A percentile compares a stretch with the other conserved stretches of the same genome.
Evolutionary conservation across 768 basidiomycete genomes (phyloP).

Genomic region (Mycena alexandri): DNA sequence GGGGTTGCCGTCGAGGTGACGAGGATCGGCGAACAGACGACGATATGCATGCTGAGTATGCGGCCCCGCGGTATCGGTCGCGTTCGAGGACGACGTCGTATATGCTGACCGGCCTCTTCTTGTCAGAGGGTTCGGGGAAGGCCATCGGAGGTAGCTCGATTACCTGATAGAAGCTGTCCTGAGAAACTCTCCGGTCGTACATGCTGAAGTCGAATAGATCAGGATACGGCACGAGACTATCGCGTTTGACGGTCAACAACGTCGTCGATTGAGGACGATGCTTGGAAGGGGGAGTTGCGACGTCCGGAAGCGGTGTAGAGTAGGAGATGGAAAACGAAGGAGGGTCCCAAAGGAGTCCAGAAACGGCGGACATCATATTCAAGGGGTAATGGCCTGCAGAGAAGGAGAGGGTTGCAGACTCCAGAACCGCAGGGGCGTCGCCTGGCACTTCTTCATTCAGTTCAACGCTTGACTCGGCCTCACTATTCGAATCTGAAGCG

Average conservation of each 20-base stretch:
- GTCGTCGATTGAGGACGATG: constrained; percentile 18
- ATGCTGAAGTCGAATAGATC: constrained; percentile 41
- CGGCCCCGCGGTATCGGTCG: constrained; percentile 27
- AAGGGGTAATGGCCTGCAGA: constrained; percentile 17
- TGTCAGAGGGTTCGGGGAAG: constrained; percentile 18
- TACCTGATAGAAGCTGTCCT: constrained; percentile 28
- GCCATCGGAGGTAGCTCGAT: constrained; percentile 21
- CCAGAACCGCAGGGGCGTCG: not conserved
- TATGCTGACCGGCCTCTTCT: constrained; percentile 30
- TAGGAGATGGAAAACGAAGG: constrained; percentile 17
- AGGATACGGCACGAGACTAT: constrained; percentile 35
- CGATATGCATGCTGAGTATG: constrained; percentile 24
- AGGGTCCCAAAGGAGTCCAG: constrained; percentile 38
- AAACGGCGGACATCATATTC: constrained; percentile 36
- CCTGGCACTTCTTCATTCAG: not conserved
- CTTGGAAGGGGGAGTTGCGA: constrained; percentile 11
- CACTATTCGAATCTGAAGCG: not conserved
- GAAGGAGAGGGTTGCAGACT: constrained; percentile 8
- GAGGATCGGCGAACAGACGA: constrained; percentile 7
- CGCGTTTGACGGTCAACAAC: constrained; percentile 1
- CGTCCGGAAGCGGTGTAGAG: constrained; percentile 29
- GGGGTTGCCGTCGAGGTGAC: constrained; percentile 27
- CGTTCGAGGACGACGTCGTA: constrained; percentile 25
- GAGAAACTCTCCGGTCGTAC: constrained; percentile 37
- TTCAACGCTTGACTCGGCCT: constrained; percentile 13